Evolutionary conservation across 495 filamentous ascomycete genomes (phyloP), one percentile per base, ranked within the genome.

Genomic region (Jackrogersella minutella): DNA sequence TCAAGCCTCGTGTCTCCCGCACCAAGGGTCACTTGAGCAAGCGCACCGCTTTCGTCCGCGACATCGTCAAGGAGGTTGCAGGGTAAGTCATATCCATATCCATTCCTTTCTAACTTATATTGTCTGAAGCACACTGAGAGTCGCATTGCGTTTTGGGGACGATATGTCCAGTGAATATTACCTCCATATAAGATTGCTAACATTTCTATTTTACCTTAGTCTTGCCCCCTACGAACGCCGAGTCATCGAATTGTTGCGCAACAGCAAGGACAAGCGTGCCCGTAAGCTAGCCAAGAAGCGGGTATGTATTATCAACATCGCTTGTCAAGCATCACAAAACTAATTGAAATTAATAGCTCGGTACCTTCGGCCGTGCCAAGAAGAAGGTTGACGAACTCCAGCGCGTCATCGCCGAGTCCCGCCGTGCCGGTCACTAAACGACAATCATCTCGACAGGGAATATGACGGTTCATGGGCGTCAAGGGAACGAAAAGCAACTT

Each of bases 251-350:
- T 86, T 99, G 70, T 88, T 99, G 79, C 92, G 95, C 72, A 99
- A 98, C 87, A 88, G 89, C 85, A 97, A 97, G 85, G 95, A 99
- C 82, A 99, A 99, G 91, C 92, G 95, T 82, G 95, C 95, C 66
- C 86, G 95, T 69, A 98, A 98, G 88, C 90, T 97, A 76, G 95
- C 95, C 70, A 99, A 99, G 94, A 97, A 96, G 90, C 87, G 95
- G 82, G 91, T 92, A 86, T 66, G 84, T 87, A 47, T 62, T 56
- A 33, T n/a, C 19, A 13, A 37, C 21, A 50, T 10, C 37, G 4
- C 5, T 17, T 9, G 8, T 22, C 13, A 34, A 21, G 26, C 41
- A 66, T 59, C 34, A 44, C 28, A 37, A 33, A 49, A 68, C 51
- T 59, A 47, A 71, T 56, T 34, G 49, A 6, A 49, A 14, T 40